Conservation (phyloP, 805 yeast species). For the Candida morakotiae region DNA sequence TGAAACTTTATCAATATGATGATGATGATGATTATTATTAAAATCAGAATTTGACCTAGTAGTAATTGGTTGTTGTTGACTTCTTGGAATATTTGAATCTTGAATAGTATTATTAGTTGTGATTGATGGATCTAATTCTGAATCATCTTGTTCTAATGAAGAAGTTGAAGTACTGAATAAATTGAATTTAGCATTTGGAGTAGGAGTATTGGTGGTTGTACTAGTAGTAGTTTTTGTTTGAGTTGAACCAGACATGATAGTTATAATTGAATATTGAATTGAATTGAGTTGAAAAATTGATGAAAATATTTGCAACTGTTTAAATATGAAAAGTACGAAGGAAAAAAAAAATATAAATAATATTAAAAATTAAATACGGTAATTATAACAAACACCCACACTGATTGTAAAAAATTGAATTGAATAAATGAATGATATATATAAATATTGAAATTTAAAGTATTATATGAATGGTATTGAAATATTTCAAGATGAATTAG, state of each 20-base stretch:
- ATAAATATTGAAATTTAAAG: too few species aligned
- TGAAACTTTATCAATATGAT: neutral
- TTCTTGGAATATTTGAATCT: neutral
- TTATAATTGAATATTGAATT: neutral
- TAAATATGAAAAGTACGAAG: neutral
- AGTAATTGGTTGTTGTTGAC: neutral
- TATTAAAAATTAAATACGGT: too few species aligned
- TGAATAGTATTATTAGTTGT: neutral
- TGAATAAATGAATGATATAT: too few species aligned
- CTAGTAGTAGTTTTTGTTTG: too few species aligned
- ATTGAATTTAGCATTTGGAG: slow-evolving; percentile 2
- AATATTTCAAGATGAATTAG: too few species aligned
- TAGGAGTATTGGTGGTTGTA: neutral
- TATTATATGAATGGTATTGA: too few species aligned
- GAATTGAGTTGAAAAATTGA: neutral
- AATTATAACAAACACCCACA: too few species aligned
- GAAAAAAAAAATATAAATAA: neutral
- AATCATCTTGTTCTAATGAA: slow-evolving; percentile 3
- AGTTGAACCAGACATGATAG: neutral
- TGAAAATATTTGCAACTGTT: too few species aligned
- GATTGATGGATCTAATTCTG: too few species aligned
- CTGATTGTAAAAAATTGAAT: too few species aligned
- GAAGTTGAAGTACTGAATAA: slow-evolving; percentile 3
- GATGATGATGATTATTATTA: neutral
- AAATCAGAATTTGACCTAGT: neutral